Percentiles rank a stretch among this genome's conserved stretches.
These are phyloP conservation scores for Gynostemma pentaphyllum DNA, from an alignment of 306 rosid genomes.

Conservation along the genomic window DNA sequence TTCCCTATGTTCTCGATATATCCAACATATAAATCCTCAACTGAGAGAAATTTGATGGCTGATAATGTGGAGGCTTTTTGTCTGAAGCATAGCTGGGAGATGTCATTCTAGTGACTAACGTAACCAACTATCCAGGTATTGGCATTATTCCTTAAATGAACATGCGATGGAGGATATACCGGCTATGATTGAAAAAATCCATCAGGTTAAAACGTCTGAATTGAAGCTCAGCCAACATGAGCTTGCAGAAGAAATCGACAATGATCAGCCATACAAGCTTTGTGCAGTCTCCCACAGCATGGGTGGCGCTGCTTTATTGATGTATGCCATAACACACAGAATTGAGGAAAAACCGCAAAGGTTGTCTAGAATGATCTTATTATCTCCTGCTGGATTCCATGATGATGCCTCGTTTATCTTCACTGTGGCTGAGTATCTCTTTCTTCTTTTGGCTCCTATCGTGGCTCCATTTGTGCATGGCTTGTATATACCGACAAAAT, in stretches of 20 bases:
- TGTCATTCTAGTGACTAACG: neutral
- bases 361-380: conserved; percentile 65
- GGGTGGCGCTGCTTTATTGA: conserved; percentile 81
- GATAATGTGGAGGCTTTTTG: neutral
- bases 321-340: conserved; percentile 54
- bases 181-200: conserved; percentile 79
- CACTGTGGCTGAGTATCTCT: conserved; percentile 32
- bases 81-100: neutral
- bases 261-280: conserved; percentile 67
- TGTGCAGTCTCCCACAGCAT: conserved; percentile 78
- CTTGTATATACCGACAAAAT: conserved; percentile 80
- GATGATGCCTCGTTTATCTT: conserved; percentile 57
- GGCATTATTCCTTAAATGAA: conserved; percentile 88
- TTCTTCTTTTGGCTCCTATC: conserved; percentile 50
- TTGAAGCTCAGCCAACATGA: conserved; percentile 57
- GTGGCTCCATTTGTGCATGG: conserved; percentile 58
- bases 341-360: conserved; percentile 70
- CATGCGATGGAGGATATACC: conserved; percentile 90
- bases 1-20: neutral
- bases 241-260: conserved; percentile 39
- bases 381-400: conserved; percentile 94
- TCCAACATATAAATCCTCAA: neutral
- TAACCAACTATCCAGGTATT: conserved; percentile 46
- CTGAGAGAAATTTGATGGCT: neutral
- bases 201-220: conserved; percentile 64